A percentile compares a stretch with the other conserved stretches of the same genome.
These are phyloP conservation scores for Geotrichum candidum DNA, from an alignment of 1,139 yeast species.

Conservation along the genomic window DNA sequence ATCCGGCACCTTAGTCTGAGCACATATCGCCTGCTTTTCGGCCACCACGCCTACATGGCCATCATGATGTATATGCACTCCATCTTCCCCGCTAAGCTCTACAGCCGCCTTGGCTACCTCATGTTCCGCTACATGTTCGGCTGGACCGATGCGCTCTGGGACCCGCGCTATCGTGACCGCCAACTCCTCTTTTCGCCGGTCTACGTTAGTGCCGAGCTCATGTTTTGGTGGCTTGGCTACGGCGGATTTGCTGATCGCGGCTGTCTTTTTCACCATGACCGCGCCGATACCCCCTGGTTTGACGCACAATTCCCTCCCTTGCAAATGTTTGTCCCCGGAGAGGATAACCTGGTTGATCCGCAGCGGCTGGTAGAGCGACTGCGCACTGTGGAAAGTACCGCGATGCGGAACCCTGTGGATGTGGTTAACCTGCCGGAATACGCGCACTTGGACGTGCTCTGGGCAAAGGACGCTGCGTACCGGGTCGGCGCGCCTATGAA, in stretches of 20 bases:
- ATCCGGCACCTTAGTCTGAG: slow-evolving; percentile 25
- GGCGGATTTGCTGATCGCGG: slow-evolving; percentile 49
- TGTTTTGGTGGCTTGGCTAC: slow-evolving; percentile 82
- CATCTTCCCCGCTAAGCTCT: slow-evolving; percentile 44
- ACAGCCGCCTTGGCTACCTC: slow-evolving; percentile 59
- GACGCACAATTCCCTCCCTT: slow-evolving; percentile 45
- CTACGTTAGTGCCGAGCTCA: slow-evolving; percentile 67
- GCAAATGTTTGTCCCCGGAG: slow-evolving; percentile 54
- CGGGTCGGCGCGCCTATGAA: slow-evolving; percentile 43
- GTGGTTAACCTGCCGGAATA: slow-evolving; percentile 41
- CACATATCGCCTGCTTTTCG: slow-evolving; percentile 44
- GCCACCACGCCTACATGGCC: slow-evolving; percentile 38
- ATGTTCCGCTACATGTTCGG: slow-evolving; percentile 81
- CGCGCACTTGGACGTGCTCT: slow-evolving; percentile 84
- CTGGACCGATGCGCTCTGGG: slow-evolving; percentile 82
- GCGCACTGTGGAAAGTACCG: slow-evolving; percentile 32
- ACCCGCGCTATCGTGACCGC: slow-evolving; percentile 54
- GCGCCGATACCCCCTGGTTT: slow-evolving; percentile 50
- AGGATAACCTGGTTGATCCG: slow-evolving; percentile 66
- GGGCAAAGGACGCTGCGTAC: slow-evolving; percentile 74
- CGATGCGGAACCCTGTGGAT: slow-evolving; percentile 18
- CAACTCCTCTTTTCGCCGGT: slow-evolving; percentile 86
- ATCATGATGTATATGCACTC: slow-evolving; percentile 28
- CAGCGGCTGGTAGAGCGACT: slow-evolving; percentile 46
- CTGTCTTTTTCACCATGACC: slow-evolving; percentile 44